phyloP scores from a whole-genome alignment of 2,329 filamentous ascomycete genomes.

The Chalaropsis ovoidea region DNA sequence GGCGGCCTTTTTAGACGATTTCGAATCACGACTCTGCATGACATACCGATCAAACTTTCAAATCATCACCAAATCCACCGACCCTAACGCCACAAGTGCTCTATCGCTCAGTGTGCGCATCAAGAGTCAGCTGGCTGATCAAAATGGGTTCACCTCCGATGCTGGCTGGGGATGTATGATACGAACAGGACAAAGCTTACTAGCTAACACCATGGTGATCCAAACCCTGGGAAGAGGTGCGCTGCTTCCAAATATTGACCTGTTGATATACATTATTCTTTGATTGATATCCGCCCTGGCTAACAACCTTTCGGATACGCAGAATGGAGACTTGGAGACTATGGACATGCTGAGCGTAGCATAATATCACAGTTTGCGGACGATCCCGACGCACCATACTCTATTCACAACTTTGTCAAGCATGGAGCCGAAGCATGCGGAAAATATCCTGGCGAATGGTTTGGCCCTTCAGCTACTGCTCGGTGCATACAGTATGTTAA shows the following conservation, averaged over 20 bases:
- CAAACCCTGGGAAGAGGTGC: constrained; percentile 69
- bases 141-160: constrained; percentile 78
- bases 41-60: constrained; percentile 86
- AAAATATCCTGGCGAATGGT: constrained; percentile 96
- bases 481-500: constrained; percentile 75
- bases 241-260: constrained; percentile 24
- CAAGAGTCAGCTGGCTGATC: constrained; percentile 67
- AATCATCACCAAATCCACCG: constrained; percentile 66
- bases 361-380: constrained; percentile 81
- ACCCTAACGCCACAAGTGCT: constrained; percentile 57
- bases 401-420: constrained; percentile 85
- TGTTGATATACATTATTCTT: background rate
- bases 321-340: constrained; percentile 65
- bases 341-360: constrained; percentile 51
- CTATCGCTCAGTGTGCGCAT: constrained; percentile 79
- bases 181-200: constrained; percentile 80
- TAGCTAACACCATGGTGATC: constrained; percentile 73
- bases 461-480: constrained; percentile 92
- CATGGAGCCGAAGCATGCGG: constrained; percentile 80
- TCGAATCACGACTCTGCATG: constrained; percentile 90
- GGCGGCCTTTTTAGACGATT: constrained; percentile 73
- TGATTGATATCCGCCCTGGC: background rate
- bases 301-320: constrained; percentile 10
- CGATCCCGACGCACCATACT: constrained; percentile 75
- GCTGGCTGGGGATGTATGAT: constrained; percentile 99